phyloP scores from a whole-genome alignment of 257 asterid genomes.

The Salvia miltiorrhiza region DNA sequence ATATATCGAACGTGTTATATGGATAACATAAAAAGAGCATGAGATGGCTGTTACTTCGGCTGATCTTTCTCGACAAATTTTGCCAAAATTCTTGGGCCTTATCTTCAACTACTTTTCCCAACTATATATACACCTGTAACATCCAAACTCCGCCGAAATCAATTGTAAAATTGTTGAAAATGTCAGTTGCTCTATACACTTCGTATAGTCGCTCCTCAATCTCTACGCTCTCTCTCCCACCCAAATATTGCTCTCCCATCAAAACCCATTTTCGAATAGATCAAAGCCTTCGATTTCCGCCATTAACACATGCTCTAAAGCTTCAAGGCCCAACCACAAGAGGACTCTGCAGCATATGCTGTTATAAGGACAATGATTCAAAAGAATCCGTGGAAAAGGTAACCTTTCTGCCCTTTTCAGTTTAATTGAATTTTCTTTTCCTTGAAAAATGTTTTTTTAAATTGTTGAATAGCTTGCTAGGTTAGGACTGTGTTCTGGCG shows the following conservation, averaged over 20 bases:
- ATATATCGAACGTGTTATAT: too few species aligned
- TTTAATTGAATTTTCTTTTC: neutral
- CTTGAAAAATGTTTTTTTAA: neutral
- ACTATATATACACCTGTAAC: neutral
- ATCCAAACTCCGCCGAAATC: constrained; percentile 8
- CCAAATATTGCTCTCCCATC: constrained; percentile 30
- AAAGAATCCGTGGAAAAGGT: constrained; percentile 44
- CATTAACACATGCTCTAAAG: constrained; percentile 28
- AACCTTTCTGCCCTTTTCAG: constrained; percentile 10
- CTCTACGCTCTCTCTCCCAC: constrained; percentile 28
- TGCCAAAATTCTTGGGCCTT: constrained; percentile 4
- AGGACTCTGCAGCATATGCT: constrained; percentile 29
- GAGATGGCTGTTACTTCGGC: too few species aligned
- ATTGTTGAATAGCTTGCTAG: neutral
- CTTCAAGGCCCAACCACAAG: constrained; percentile 26
- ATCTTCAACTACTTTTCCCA: constrained; percentile 25
- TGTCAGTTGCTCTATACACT: constrained; percentile 40
- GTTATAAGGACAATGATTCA: constrained; percentile 33
- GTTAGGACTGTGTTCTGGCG: neutral
- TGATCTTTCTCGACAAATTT: too few species aligned
- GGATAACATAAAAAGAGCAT: neutral
- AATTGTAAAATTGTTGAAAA: constrained; percentile 12
- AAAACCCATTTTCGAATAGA: constrained; percentile 27
- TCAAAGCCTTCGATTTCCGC: constrained; percentile 28
- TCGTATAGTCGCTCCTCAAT: constrained; percentile 36